Conservation (phyloP, 2,329 filamentous ascomycete genomes). For the Penicillium sp. region DNA sequence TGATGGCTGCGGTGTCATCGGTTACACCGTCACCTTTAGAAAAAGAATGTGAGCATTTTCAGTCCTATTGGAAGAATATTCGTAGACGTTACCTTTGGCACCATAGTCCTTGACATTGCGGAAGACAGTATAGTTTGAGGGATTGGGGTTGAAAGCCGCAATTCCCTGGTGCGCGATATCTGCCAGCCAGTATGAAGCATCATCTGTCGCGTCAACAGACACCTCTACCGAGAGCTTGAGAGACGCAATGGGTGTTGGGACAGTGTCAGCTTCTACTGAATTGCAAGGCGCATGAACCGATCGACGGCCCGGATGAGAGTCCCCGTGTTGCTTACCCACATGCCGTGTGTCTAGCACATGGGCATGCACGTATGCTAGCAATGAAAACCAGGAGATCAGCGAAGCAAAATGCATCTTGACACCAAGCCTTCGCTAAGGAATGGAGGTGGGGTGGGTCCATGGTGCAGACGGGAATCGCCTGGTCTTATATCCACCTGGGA, state of each 20-base stretch:
- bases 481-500: slow-evolving; percentile 11
- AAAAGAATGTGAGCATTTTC: slow-evolving; percentile 3
- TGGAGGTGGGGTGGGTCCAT: neutral
- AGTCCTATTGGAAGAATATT: slow-evolving; percentile 32
- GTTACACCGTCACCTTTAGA: slow-evolving; percentile 46
- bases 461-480: slow-evolving; percentile 3
- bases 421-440: neutral
- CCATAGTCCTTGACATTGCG: slow-evolving; percentile 35
- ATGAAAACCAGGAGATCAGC: slow-evolving; percentile 8
- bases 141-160: slow-evolving; percentile 28
- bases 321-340: neutral
- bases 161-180: slow-evolving; percentile 34
- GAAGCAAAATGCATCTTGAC: slow-evolving; percentile 19
- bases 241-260: neutral
- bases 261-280: neutral
- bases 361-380: slow-evolving; percentile 21
- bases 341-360: slow-evolving; percentile 14
- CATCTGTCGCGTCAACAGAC: slow-evolving; percentile 6
- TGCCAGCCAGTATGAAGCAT: slow-evolving; percentile 33
- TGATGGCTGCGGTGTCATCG: slow-evolving; percentile 60
- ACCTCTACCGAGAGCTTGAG: neutral
- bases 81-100: slow-evolving; percentile 25
- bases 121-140: slow-evolving; percentile 28
- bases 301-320: neutral
- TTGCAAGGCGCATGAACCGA: neutral